These are phyloP conservation scores for Groenewaldozyma auringiensis DNA, from an alignment of 1,139 yeast genomes.

Conservation along the genomic window DNA sequence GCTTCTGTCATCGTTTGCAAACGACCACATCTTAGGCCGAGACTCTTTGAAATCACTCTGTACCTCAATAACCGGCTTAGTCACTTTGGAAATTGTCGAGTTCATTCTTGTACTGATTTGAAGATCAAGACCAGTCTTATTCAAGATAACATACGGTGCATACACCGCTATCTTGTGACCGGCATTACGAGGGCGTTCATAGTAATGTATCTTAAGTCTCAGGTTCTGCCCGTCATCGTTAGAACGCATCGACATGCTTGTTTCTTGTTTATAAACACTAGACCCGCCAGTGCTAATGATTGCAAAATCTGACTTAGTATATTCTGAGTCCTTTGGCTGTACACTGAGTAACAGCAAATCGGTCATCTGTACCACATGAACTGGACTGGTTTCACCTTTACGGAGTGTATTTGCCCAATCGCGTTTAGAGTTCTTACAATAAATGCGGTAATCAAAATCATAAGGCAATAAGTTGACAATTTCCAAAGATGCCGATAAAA, in stretches of 20 bases:
- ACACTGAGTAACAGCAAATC: conserved; percentile 66
- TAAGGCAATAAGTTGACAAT: conserved; percentile 80
- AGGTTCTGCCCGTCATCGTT: conserved; percentile 57
- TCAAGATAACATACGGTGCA: conserved; percentile 77
- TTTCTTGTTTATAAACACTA: conserved; percentile 50
- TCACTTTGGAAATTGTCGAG: conserved; percentile 31
- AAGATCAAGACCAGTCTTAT: conserved; percentile 67
- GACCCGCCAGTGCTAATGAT: conserved; percentile 49
- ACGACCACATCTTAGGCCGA: conserved; percentile 77
- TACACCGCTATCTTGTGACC: conserved; percentile 49
- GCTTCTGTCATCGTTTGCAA: conserved; percentile 51
- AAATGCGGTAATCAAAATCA: conserved; percentile 66
- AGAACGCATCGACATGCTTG: conserved; percentile 27
- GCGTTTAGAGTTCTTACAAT: conserved; percentile 64
- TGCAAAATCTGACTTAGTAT: conserved; percentile 69
- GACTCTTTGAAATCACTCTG: conserved; percentile 21
- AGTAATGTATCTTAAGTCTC: conserved; percentile 58
- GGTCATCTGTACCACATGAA: conserved; percentile 74
- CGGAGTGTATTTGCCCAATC: conserved; percentile 60
- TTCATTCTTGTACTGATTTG: conserved; percentile 54
- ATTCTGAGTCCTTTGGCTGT: conserved; percentile 59
- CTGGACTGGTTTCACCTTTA: conserved; percentile 59
- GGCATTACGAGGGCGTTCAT: conserved; percentile 22
- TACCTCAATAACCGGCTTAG: conserved; percentile 10
- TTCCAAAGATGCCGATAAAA: conserved; percentile 79